phyloP scores from a whole-genome alignment of 2,329 filamentous ascomycete species.

The Aspergillus hiratsukae region DNA sequence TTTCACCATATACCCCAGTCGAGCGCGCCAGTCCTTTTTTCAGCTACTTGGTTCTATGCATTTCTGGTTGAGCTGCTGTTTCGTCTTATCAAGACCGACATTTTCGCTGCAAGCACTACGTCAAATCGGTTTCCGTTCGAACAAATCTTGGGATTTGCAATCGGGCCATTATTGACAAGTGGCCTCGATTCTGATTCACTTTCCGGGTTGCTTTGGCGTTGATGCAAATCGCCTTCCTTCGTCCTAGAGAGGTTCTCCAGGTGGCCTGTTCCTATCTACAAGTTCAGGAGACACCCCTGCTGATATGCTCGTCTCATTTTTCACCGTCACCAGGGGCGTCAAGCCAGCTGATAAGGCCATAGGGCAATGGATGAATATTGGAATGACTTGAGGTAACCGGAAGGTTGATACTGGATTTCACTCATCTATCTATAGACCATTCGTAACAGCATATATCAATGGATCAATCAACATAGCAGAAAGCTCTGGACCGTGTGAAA shows the following conservation, averaged over 20 bases:
- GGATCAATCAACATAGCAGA: constrained; percentile 19
- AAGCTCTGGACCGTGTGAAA: neutral
- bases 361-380: neutral
- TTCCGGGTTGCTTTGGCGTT: neutral
- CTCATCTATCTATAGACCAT: constrained; percentile 37
- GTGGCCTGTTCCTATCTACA: neutral
- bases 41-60: neutral
- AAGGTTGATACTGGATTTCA: constrained; percentile 21
- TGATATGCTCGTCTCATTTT: neutral
- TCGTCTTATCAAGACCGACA: neutral
- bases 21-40: neutral
- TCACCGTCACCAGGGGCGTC: too few relatives aligned
- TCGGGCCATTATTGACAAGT: neutral
- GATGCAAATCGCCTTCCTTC: neutral
- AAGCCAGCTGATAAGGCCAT: too few relatives aligned
- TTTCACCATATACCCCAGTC: neutral
- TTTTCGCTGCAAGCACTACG: neutral
- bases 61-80: neutral
- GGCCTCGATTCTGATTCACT: neutral
- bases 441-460: constrained; percentile 38
- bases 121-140: neutral
- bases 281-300: neutral
- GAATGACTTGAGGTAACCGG: constrained; percentile 9
- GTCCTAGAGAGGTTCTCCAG: neutral
- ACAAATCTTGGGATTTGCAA: neutral